Base-by-base conservation (phyloP, 371 early-diverging fungal species). In the Mortierella sp. region DNA sequence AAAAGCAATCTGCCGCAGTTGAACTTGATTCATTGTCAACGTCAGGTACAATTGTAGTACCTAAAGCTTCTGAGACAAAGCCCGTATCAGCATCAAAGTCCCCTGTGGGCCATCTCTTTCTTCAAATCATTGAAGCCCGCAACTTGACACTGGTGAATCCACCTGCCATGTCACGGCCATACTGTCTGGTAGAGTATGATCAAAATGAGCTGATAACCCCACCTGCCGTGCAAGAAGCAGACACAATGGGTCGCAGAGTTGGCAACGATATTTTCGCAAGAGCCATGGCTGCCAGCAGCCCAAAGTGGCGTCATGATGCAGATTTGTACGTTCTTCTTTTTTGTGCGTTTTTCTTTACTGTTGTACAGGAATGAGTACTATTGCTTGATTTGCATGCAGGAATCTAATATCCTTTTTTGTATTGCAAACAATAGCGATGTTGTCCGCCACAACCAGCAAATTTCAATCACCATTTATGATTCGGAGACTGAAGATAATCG, bases 221-320 rank as follows among this genome's bases (percentile, higher is more conserved):
- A 15, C 78, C 86, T 49, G 72, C 77, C 32, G 53, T 69, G 12
- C 43, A 68, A 23, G 76, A 75, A 40, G 43, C 62, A 13, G 61
- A 70, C 34, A 10, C 64, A n/a, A 72, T 76, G 73, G 66, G 76
- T 61, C 64, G 72, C 17, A 22, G 69, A 70, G 31, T 75, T 40
- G 62, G 75, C 15, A 63, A 49, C n/a, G 82, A 83, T 68, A 69
- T 76, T 7, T 86, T 88, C 66, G 85, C 87, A 32, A 43, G 83
- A 22, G 83, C 85, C 32, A 83, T 86, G 83, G 80, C 71, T 37
- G 84, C 86, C 17, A 83, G 84, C 55, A 81, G 83, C 58, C 87
- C 89, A 6, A 88, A 87, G 49, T 93, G 94, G 94, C 88, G 85
- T 23, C 86, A 93, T 68, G 90, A 87, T 64, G 87, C 89, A 6